Conservation (phyloP, 495 filamentous ascomycete genomes). For the Penicillium steckii region DNA sequence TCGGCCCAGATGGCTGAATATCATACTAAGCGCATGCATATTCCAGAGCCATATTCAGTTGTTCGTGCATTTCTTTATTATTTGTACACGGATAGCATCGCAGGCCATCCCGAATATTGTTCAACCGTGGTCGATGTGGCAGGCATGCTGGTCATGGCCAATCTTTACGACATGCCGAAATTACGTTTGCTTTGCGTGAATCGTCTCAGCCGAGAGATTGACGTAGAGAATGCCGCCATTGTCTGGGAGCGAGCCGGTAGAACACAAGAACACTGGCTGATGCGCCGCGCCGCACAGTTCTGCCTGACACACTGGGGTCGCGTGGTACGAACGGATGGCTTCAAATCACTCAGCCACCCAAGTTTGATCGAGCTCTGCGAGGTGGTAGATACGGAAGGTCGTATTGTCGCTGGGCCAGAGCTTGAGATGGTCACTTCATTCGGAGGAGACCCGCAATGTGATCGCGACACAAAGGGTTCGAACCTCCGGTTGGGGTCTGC, state of each 20-base stretch:
- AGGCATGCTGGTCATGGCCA: conserved; percentile 95
- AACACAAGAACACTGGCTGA: conserved; percentile 90
- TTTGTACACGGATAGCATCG: conserved; percentile 92
- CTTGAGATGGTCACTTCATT: conserved; percentile 75
- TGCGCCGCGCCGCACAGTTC: conserved; percentile 80
- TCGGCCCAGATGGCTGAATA: conserved; percentile 94
- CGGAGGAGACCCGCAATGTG: conserved; percentile 55
- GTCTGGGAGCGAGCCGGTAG: conserved; percentile 92
- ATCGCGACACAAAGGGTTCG: conserved; percentile 41
- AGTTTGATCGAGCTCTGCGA: conserved; percentile 89
- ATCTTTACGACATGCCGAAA: conserved; percentile 94
- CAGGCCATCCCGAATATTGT: conserved; percentile 60
- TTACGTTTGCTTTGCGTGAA: conserved; percentile 87
- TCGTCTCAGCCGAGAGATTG: conserved; percentile 81
- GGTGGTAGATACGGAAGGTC: conserved; percentile 85
- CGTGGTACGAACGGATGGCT: conserved; percentile 83
- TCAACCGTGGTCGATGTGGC: conserved; percentile 82
- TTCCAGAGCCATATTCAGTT: conserved; percentile 91
- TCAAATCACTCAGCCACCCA: conserved; percentile 71
- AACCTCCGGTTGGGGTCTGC: conserved; percentile 51
- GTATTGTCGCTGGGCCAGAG: conserved; percentile 81
- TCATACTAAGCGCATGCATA: conserved; percentile 94
- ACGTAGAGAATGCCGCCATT: conserved; percentile 90
- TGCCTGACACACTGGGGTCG: conserved; percentile 94
- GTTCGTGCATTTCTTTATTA: conserved; percentile 95